These are phyloP conservation scores for Aspergillus sp. DNA, from an alignment of 2,329 filamentous ascomycete species.

Conservation along the genomic window DNA sequence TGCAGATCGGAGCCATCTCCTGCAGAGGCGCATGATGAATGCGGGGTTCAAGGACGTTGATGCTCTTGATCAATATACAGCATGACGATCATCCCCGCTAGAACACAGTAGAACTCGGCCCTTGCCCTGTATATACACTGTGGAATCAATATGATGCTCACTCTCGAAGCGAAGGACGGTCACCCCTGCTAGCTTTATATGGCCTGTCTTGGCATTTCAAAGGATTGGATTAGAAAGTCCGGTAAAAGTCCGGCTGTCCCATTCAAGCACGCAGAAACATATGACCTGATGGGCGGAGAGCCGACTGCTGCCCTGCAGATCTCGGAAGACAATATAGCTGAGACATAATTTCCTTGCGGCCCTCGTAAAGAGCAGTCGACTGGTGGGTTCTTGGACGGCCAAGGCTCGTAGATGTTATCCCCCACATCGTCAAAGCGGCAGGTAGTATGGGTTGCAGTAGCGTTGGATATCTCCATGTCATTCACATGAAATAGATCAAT, in stretches of 20 bases:
- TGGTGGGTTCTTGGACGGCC: not conserved
- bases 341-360: not conserved
- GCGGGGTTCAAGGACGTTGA: not conserved
- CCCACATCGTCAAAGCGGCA: no score
- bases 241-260: conserved; percentile 6
- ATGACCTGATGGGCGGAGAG: not conserved
- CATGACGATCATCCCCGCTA: not conserved
- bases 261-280: not conserved
- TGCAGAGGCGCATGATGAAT: not conserved
- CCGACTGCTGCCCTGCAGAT: not conserved
- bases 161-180: not conserved
- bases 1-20: not conserved
- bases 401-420: not conserved
- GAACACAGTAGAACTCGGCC: not conserved
- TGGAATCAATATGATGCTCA: not conserved
- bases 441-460: no score
- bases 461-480: no score
- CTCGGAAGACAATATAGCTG: not conserved
- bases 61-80: not conserved
- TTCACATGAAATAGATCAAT: no score
- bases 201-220: conserved; percentile 2
- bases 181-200: not conserved
- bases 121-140: not conserved
- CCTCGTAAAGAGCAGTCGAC: no score
- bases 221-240: conserved; percentile 7